Conservation (phyloP, 2,329 filamentous ascomycete genomes). For the Golovinomyces cichoracearum region DNA sequence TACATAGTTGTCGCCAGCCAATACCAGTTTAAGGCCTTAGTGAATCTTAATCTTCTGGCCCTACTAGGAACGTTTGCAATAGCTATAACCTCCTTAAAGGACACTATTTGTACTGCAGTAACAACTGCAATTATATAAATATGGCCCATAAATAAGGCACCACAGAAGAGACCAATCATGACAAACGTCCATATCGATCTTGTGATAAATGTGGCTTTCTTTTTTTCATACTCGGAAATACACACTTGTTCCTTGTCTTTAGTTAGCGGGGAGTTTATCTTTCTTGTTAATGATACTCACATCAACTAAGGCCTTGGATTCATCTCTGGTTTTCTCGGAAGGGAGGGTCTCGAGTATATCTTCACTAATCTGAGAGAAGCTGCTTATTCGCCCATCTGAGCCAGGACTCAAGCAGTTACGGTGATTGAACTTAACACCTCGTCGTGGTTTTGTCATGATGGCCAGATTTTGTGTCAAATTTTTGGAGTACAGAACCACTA, state of each 20-base stretch:
- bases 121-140: conserved; percentile 90
- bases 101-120: conserved; percentile 82
- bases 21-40: conserved; percentile 96
- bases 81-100: conserved; percentile 97
- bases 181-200: conserved; percentile 93
- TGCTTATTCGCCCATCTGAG: conserved; percentile 27
- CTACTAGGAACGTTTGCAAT: conserved; percentile 86
- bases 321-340: conserved; percentile 8
- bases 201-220: conserved; percentile 92
- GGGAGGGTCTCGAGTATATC: conserved; percentile 20
- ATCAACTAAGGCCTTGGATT: conserved; percentile 17
- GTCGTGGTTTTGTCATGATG: conserved; percentile 22
- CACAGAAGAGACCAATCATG: conserved; percentile 89
- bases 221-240: conserved; percentile 75
- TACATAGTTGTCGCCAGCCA: conserved; percentile 99
- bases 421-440: conserved; percentile 26
- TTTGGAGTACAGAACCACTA: too few species aligned
- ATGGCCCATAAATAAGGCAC: conserved; percentile 78
- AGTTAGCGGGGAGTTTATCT: background rate
- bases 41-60: conserved; percentile 72
- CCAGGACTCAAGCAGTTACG: conserved; percentile 13
- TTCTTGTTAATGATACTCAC: conserved; percentile 11
- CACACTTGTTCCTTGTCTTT: conserved; percentile 7
- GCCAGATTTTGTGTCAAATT: background rate
- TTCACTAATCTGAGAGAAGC: conserved; percentile 47